phyloP scores from a whole-genome alignment of 1,139 yeast species.

The Scheffersomyces cryptocercus region DNA sequence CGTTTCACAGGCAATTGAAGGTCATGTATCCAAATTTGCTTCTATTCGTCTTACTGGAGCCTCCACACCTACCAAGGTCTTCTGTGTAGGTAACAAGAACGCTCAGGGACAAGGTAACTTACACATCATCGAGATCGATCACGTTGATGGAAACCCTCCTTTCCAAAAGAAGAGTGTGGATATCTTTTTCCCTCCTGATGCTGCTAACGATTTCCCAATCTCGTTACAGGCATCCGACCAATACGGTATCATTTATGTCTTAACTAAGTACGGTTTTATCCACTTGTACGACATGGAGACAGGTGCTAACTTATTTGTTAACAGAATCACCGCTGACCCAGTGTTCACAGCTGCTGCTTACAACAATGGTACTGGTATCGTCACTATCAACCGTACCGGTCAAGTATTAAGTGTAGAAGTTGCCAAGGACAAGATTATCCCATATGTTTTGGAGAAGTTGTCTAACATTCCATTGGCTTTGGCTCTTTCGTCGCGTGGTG shows the following conservation, averaged over 20 bases:
- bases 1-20: conserved; percentile 96
- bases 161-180: conserved; percentile 90
- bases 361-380: conserved; percentile 76
- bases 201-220: conserved; percentile 95
- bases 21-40: conserved; percentile 94
- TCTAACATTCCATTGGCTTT: conserved; percentile 87
- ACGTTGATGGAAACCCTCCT: conserved; percentile 80
- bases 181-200: conserved; percentile 96
- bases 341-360: conserved; percentile 87
- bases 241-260: conserved; percentile 83
- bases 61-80: conserved; percentile 75
- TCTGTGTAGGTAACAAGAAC: conserved; percentile 86
- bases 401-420: conserved; percentile 93
- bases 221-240: conserved; percentile 83
- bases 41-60: conserved; percentile 74
- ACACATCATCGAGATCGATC: conserved; percentile 96
- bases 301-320: conserved; percentile 90
- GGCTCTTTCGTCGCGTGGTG: conserved; percentile 90
- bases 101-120: conserved; percentile 84
- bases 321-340: conserved; percentile 95
- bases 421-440: conserved; percentile 80
- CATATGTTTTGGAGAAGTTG: conserved; percentile 84
- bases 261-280: conserved; percentile 95
- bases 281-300: conserved; percentile 94
- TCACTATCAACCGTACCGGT: conserved; percentile 93